Base-by-base conservation (phyloP, 202 grass and related monocot species). In the Digitaria exilis region DNA sequence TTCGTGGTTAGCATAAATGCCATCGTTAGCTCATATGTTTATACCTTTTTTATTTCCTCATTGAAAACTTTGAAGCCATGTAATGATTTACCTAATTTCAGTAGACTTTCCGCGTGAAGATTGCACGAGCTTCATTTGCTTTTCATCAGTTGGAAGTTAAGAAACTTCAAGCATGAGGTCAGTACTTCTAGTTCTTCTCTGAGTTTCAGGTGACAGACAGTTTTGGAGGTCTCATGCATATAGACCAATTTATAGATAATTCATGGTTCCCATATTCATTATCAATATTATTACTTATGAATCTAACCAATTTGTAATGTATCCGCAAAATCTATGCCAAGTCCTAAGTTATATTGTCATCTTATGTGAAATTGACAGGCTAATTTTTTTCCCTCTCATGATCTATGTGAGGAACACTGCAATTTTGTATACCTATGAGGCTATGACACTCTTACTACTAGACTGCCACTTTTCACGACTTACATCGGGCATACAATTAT, bases 81-180 rank as follows among this genome's bases (percentile, higher is more conserved):
- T 54, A 75, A 65, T 66, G 10, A 43, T 78, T 73, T 82, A 37
- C 77, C 68, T 86, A 67, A 54, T 66, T 68, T 79, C 34, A 28
- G 21, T 71, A 85, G 32, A 37, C 28, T 78, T 74, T 32, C 56
- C 29, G 76, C 26, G 35, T 85, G 29, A 56, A 58, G 29, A 30
- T 49, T 42, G 42, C 50, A 64, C 32, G 10, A 59, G 28, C 79
- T 69, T 78, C 46, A 59, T 65, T 41, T 29, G 26, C 58, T 80
- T 68, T 75, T 34, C 71, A 57, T 71, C 26, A 54, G 54, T 64
- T 25, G 24, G 52, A 85, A 57, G 10, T 69, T 50, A 19, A 7
- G 31, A 80, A 61, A 62, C 61, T 63, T 52, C 41, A 84, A 87
- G 21, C 73, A 90, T 90, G 88, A 83, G 84, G 88, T 87, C 79